Evolutionary conservation across 2,329 filamentous ascomycete species (phyloP), one percentile per base, ranked within the genome.

Genomic region (Stylonectria norvegica): DNA sequence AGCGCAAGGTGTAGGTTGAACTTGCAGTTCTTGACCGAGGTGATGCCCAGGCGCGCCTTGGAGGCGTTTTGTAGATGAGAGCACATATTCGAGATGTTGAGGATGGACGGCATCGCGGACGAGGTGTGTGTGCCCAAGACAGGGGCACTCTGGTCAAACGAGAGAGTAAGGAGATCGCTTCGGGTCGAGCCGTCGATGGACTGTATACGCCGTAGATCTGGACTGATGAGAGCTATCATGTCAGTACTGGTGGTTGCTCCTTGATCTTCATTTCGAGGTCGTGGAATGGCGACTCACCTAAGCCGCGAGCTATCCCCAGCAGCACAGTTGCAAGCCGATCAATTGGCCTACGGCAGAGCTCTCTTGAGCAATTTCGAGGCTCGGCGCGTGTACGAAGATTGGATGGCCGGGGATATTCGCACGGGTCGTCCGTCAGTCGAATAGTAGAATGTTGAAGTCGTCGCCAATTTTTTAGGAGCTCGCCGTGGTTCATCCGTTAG

Each of bases 31-130:
- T 84, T 81, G 48, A 95, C 77, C 6, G 88, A 94, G 20, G 90
- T 95, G 36, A 95, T 73, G 52, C 85, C 86, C 0, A 96, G 80
- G 1, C 85, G 82, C n/a, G 86, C 88, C 58, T 82, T 82, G 41
- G 85, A 85, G 52, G 86, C 87, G 72, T 96, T 96, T 65, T 93
- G 87, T 42, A 96, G 76, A 71, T 95, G 89, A 52, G 89, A 89
- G 75, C 87, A 94, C 68, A 90, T 81, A 72, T 91, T 73, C 56
- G 81, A 76, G 50, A 95, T 77, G 66, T 84, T 80, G 61, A 78
- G 72, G 67, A 95, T 77, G 57, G 65, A 68, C 5, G 64, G 63
- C 65, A 68, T 67, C 49, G 33, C 55, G 53, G 42, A 17, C 6
- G 18, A 10, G 18, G 9, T n/a, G 16, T 7, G 27, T 14, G 16